Conservation (phyloP, 176 grass and related monocot species). For the Pontederia paniculata region DNA sequence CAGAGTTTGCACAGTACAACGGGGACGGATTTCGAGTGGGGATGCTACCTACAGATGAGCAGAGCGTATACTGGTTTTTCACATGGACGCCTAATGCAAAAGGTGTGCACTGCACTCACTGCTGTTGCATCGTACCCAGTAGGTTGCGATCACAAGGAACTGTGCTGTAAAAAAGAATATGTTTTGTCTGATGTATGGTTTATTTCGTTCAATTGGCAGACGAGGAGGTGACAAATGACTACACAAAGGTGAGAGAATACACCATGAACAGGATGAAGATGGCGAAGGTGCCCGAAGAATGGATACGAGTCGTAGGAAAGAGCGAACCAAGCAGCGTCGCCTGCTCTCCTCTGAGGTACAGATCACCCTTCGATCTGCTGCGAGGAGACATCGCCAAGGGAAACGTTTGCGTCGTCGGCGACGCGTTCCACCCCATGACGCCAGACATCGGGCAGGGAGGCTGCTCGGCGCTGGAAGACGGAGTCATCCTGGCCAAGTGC, state of each 20-base stretch:
- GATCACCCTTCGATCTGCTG: slow-evolving; percentile 36
- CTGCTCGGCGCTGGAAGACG: slow-evolving; percentile 61
- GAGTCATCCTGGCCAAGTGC: slow-evolving; percentile 34
- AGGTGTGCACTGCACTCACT: neutral
- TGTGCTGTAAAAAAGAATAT: too few species aligned
- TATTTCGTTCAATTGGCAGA: neutral
- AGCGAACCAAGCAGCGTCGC: slow-evolving; percentile 44
- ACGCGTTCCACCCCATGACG: slow-evolving; percentile 83
- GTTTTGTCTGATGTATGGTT: neutral
- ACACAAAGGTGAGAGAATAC: slow-evolving; percentile 27
- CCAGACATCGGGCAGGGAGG: slow-evolving; percentile 69
- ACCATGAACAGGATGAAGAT: slow-evolving; percentile 24
- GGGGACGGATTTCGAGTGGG: slow-evolving; percentile 36
- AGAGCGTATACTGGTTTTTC: slow-evolving; percentile 67
- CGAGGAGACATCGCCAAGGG: slow-evolving; percentile 31
- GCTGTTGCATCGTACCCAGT: too few species aligned
- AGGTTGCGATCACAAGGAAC: too few species aligned
- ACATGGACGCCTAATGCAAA: slow-evolving; percentile 36
- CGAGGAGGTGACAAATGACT: slow-evolving; percentile 27
- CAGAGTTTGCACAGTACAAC: slow-evolving; percentile 27
- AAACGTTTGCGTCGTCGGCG: slow-evolving; percentile 55
- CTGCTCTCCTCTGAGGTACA: slow-evolving; percentile 36
- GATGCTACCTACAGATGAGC: slow-evolving; percentile 33
- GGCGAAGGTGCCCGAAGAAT: slow-evolving; percentile 22
- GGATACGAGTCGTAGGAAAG: slow-evolving; percentile 21